These are phyloP conservation scores for Licmophora abbreviata DNA, from an alignment of 108 stramenopile genomes.

Conservation along the genomic window DNA sequence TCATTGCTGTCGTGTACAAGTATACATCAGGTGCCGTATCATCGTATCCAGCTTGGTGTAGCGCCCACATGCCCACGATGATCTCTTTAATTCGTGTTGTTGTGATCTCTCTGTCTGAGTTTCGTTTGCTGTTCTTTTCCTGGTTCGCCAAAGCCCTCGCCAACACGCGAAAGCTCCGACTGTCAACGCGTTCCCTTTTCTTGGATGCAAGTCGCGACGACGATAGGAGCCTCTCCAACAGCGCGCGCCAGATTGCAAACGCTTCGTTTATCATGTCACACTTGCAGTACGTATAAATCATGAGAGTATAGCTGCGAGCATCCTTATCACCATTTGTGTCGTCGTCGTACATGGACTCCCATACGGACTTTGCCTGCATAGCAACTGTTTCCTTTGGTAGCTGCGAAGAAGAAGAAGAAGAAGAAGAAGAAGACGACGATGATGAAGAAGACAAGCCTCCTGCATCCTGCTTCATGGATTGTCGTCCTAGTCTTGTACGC, in stretches of 20 bases:
- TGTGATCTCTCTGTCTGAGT: background rate
- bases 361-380: background rate
- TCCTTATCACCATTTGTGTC: background rate
- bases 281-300: conserved; percentile 4
- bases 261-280: conserved; percentile 1
- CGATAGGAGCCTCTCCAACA: background rate
- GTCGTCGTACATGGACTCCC: background rate
- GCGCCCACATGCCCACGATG: conserved; percentile 1
- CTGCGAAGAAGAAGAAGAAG: background rate
- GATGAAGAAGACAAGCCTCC: too few species aligned
- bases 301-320: background rate
- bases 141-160: conserved; percentile 1
- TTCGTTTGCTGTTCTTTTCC: background rate
- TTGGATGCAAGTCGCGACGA: too few species aligned
- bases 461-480: background rate
- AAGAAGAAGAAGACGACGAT: too few species aligned
- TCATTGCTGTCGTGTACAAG: background rate
- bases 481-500: background rate
- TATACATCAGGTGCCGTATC: conserved; percentile 3
- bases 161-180: background rate
- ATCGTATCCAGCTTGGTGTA: background rate
- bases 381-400: background rate
- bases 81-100: background rate
- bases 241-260: background rate
- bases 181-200: background rate